Evolutionary conservation across 1,284 basidiomycete genomes (phyloP).

Genomic region (Cryptococcus deneoformans): DNA sequence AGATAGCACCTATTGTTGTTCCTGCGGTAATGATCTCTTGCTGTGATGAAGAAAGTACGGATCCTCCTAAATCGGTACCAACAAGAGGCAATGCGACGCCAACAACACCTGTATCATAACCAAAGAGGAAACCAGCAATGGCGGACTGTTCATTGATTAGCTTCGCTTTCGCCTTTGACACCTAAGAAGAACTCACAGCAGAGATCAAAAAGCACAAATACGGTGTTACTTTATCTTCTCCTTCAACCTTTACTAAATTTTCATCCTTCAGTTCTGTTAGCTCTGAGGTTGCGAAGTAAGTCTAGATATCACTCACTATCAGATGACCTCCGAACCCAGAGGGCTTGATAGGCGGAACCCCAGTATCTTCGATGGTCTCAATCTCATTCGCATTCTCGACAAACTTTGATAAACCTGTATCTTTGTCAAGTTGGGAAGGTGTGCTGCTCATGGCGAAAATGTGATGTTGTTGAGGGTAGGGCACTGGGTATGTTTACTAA

Average conservation of each 20-base stretch:
- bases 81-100: conserved; percentile 19
- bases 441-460: too few relatives aligned
- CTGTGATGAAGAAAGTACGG: conserved; percentile 7
- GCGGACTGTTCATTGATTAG: conserved; percentile 1
- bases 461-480: too few relatives aligned
- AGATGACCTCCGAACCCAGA: not conserved
- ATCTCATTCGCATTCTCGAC: not conserved
- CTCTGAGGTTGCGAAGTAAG: not conserved
- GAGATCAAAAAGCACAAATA: conserved; percentile 38
- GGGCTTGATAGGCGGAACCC: not conserved
- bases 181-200: not conserved
- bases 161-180: not conserved
- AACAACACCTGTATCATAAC: conserved; percentile 16
- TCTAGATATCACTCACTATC: not conserved
- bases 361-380: not conserved
- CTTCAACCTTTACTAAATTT: conserved; percentile 22
- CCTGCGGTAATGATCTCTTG: conserved; percentile 24
- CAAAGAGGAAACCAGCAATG: not conserved
- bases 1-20: conserved; percentile 23
- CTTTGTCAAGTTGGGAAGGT: too few relatives aligned
- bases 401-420: too few relatives aligned
- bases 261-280: conserved; percentile 11
- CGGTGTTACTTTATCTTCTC: conserved; percentile 28
- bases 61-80: conserved; percentile 11
- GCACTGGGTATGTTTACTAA: too few relatives aligned